phyloP scores from a whole-genome alignment of 2,329 filamentous ascomycete genomes.

The Malbranchea cinnamomea region DNA sequence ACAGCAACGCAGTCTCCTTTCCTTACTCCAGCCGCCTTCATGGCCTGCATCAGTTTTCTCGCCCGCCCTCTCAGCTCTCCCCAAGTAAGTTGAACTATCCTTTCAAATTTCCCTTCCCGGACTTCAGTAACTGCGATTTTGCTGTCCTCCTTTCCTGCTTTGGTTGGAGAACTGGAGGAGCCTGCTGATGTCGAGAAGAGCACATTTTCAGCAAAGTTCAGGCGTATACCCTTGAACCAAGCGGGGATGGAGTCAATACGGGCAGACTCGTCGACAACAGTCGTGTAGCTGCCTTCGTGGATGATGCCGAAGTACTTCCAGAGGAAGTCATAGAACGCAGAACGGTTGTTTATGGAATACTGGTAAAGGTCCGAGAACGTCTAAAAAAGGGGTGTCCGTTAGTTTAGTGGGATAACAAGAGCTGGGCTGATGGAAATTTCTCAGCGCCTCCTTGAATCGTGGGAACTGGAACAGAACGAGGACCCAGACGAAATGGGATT shows the following conservation, averaged over 20 bases:
- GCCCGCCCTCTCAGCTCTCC: slow-evolving; percentile 64
- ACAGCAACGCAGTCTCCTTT: slow-evolving; percentile 48
- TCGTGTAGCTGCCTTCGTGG: slow-evolving; percentile 43
- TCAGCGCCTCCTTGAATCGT: no score
- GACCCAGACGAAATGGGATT: no score
- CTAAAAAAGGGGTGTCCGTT: no score
- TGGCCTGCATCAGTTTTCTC: slow-evolving; percentile 52
- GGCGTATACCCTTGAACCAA: slow-evolving; percentile 53
- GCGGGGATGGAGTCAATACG: slow-evolving; percentile 60
- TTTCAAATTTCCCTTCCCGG: slow-evolving; percentile 56
- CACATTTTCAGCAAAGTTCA: slow-evolving; percentile 94
- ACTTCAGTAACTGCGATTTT: slow-evolving; percentile 61
- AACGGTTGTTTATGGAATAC: slow-evolving; percentile 83
- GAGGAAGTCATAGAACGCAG: slow-evolving; percentile 49
- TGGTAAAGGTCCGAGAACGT: no score
- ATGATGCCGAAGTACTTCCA: slow-evolving; percentile 48
- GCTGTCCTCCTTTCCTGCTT: no score
- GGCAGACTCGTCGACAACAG: slow-evolving; percentile 52
- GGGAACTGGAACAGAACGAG: no score
- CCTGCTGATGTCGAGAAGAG: no score
- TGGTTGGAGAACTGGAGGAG: slow-evolving; percentile 44
- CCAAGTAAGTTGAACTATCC: slow-evolving; percentile 69
- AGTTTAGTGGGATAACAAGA: no score
- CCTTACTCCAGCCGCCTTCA: slow-evolving; percentile 51
- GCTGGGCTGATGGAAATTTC: no score